Conservation (phyloP, 2,329 filamentous ascomycete genomes). For the Nemania sp. region DNA sequence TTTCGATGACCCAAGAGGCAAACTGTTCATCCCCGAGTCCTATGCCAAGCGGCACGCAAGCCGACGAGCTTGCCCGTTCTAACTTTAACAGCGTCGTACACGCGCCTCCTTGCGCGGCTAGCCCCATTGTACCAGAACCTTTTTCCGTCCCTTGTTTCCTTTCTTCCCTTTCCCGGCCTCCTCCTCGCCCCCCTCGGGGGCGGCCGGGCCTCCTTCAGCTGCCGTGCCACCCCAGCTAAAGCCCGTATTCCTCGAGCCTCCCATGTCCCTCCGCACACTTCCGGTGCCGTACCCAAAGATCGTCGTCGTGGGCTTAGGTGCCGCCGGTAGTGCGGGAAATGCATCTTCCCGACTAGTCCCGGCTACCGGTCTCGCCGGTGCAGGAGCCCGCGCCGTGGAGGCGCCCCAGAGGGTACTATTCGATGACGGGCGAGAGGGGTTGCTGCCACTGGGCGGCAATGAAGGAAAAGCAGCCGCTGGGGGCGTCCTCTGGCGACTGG, state of each 20-base stretch:
- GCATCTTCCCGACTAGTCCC: constrained; percentile 55
- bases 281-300: constrained; percentile 64
- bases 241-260: constrained; percentile 48
- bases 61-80: no score
- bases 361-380: constrained; percentile 22
- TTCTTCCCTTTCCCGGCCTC: constrained; percentile 56
- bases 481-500: constrained; percentile 21
- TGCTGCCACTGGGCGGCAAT: constrained; percentile 29
- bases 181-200: constrained; percentile 32
- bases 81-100: no score
- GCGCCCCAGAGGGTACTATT: constrained; percentile 32
- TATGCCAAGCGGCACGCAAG: no score
- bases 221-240: constrained; percentile 55
- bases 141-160: constrained; percentile 62
- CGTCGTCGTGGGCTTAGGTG: constrained; percentile 67
- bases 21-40: no score
- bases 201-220: constrained; percentile 25
- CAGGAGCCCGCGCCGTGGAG: constrained; percentile 15
- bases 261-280: constrained; percentile 58
- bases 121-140: constrained; percentile 65
- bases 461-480: constrained; percentile 36
- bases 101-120: no score
- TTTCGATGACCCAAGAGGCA: no score
- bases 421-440: constrained; percentile 26
- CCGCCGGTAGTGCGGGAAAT: constrained; percentile 82